These are phyloP conservation scores for Decorospora gaudefroyi DNA, from an alignment of 2,329 filamentous ascomycete genomes.

Conservation along the genomic window DNA sequence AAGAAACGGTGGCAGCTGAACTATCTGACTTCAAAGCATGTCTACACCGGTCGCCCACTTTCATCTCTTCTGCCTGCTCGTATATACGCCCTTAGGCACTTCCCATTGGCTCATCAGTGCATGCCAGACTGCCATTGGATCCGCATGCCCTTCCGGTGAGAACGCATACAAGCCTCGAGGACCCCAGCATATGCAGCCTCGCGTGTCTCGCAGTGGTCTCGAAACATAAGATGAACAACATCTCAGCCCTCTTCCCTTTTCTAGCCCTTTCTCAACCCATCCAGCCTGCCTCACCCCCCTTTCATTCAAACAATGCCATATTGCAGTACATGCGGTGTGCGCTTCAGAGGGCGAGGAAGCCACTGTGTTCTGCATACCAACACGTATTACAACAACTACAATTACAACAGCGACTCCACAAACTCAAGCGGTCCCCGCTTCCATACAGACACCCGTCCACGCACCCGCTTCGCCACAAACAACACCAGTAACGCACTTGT, in stretches of 20 bases:
- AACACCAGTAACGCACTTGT: neutral
- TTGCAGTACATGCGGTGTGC: slow-evolving; percentile 13
- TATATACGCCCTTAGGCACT: neutral
- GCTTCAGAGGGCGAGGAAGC: slow-evolving; percentile 18
- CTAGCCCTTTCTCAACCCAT: neutral
- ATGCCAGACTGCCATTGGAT: slow-evolving; percentile 4
- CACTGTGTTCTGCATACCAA: slow-evolving; percentile 15
- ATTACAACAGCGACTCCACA: slow-evolving; percentile 12
- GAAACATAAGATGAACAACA: slow-evolving; percentile 2
- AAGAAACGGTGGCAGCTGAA: no score
- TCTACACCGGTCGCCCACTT: neutral
- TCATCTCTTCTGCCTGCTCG: neutral
- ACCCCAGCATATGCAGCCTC: slow-evolving; percentile 18
- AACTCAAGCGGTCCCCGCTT: slow-evolving; percentile 9
- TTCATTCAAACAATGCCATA: slow-evolving; percentile 15
- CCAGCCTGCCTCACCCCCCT: neutral
- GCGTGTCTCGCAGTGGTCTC: slow-evolving; percentile 8
- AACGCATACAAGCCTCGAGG: slow-evolving; percentile 17
- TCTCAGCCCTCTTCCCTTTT: neutral
- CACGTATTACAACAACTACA: slow-evolving; percentile 2
- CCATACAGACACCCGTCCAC: slow-evolving; percentile 5
- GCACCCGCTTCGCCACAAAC: slow-evolving; percentile 1
- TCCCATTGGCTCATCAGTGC: neutral
- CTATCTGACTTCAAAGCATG: no score
- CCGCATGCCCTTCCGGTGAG: slow-evolving; percentile 17